These are phyloP conservation scores for Auricularia sp. DNA, from an alignment of 768 basidiomycete species.

Conservation along the genomic window DNA sequence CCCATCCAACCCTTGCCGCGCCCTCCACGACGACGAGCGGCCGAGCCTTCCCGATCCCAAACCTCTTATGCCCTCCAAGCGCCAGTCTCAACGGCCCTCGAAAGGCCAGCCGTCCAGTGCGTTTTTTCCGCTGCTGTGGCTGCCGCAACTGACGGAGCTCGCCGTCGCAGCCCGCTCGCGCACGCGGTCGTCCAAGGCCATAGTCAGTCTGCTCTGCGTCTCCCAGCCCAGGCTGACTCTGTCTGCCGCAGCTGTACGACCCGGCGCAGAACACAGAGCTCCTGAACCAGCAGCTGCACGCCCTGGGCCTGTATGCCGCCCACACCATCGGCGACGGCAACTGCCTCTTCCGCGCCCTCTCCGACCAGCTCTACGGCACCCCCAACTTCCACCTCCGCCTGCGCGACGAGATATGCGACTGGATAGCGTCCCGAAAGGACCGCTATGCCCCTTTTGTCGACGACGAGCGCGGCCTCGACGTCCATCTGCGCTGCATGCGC, in stretches of 20 bases:
- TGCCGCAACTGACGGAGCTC: background rate
- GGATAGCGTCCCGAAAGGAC: slow-evolving; percentile 58
- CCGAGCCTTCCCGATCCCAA: background rate
- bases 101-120: background rate
- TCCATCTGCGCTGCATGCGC: slow-evolving; percentile 68
- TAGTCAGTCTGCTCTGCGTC: background rate
- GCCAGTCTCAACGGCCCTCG: background rate
- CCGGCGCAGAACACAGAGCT: slow-evolving; percentile 54
- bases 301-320: slow-evolving; percentile 79
- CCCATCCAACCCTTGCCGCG: background rate
- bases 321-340: slow-evolving; percentile 84
- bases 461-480: slow-evolving; percentile 64
- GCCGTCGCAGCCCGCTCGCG: background rate
- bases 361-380: slow-evolving; percentile 78
- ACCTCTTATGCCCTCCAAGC: background rate
- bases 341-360: slow-evolving; percentile 85
- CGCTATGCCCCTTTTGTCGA: slow-evolving; percentile 85
- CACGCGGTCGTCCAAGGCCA: background rate
- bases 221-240: background rate
- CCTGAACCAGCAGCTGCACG: slow-evolving; percentile 63
- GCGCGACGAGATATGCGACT: slow-evolving; percentile 70
- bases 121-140: background rate
- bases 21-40: background rate
- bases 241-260: slow-evolving; percentile 21
- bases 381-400: slow-evolving; percentile 59